A percentile compares a stretch with the other conserved stretches of the same genome.
These are phyloP conservation scores for Vitis amurensis DNA, from an alignment of 164 flowering plant genomes.

Conservation along the genomic window DNA sequence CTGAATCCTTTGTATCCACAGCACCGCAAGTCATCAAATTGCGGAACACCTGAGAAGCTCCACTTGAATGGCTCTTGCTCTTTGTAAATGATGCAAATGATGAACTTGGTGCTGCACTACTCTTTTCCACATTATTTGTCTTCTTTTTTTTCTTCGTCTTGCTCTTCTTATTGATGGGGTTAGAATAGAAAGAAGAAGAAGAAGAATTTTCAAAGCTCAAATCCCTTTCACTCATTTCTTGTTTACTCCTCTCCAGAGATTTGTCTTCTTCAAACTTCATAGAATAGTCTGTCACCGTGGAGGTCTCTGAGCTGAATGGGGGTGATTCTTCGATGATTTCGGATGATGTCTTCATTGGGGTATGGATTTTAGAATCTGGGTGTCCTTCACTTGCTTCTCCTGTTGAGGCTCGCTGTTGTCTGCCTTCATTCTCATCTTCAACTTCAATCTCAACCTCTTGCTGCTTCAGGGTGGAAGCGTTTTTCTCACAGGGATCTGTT, in stretches of 20 bases:
- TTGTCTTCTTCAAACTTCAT: conserved; percentile 21
- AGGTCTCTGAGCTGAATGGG: conserved; percentile 33
- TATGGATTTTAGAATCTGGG: neutral
- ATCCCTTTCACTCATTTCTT: neutral
- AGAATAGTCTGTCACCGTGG: conserved; percentile 40
- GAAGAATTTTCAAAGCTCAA: neutral
- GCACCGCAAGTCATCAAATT: conserved; percentile 52
- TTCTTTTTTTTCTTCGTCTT: conserved; percentile 15
- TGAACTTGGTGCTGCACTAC: neutral
- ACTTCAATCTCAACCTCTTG: neutral
- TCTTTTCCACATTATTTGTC: conserved; percentile 3
- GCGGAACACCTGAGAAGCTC: conserved; percentile 35
- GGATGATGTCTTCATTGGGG: conserved; percentile 16
- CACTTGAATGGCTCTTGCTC: conserved; percentile 37
- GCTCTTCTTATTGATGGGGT: neutral
- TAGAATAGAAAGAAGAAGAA: neutral
- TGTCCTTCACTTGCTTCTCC: neutral
- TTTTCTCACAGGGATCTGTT: conserved; percentile 1
- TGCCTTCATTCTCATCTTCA: neutral
- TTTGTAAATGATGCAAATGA: conserved; percentile 2
- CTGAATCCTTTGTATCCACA: conserved; percentile 49
- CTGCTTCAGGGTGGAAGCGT: neutral
- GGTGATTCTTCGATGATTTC: conserved; percentile 42
- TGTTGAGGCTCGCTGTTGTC: neutral
- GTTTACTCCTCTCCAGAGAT: neutral